Base-by-base conservation (phyloP, 805 yeast species). In the Ogataea zsoltii region DNA sequence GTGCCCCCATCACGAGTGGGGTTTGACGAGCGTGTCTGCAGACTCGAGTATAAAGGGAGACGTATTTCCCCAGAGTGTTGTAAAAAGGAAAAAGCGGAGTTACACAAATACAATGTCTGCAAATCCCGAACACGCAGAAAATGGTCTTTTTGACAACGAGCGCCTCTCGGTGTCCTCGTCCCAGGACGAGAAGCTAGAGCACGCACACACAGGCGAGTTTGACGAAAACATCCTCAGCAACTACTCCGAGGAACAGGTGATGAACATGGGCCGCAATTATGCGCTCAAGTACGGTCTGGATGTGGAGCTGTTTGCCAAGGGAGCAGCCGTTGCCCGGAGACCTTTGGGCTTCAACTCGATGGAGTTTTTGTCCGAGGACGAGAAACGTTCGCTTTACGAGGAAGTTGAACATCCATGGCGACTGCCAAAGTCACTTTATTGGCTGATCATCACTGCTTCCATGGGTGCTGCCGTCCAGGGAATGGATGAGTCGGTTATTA, bases 381-480 rank as follows among this genome's bases (percentile, higher is more conserved):
- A 83, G 55, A 80, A 80, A 53, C 55, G 65, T 19, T 74, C 71
- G 0, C 67, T 82, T 29, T 62, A 75, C 51, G 62, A 62, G 41
- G 90, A 76, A 48, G 57, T 56, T 19, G 62, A 70, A 25, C 74
- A 71, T 35, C 76, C 75, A 14, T 78, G 75, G 79, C 62, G 61
- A 32, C 42, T 76, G 19, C 80, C 69, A 17, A 51, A 56, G 9
- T 78, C 73, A 47, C 68, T 84, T 54, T 62, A 76, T 49, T 78
- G 70, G 48, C 77, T 83, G 45, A 79, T 84, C 44, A 73, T 81
- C 12, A 75, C 82, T 53, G 81, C 85, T n/a, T 83, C 89, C 1
- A 74, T 83, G 78, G 85, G 87, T 42, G 91, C 90, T 16, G 86
- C 86, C 16, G 85, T 83, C 33, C 89, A 83, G 62, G 90, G 91